phyloP scores from a whole-genome alignment of 192 early-diverging fungal genomes.

The Pilobolus umbonatus region DNA sequence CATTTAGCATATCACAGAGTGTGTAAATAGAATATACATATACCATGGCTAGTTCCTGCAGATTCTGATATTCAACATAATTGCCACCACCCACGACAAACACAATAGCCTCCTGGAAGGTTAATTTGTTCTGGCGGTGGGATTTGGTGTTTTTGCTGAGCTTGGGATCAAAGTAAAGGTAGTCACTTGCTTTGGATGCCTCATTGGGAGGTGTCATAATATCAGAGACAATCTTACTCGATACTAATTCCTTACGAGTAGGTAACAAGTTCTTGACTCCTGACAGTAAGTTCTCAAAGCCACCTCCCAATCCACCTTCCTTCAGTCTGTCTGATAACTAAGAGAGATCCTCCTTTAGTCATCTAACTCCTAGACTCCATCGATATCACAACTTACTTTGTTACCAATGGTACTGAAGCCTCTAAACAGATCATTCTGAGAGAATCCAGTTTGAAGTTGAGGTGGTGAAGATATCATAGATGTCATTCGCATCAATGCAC shows the following conservation, averaged over 20 bases:
- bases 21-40: constrained; percentile 4
- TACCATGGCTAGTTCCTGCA: constrained; percentile 84
- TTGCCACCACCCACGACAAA: constrained; percentile 98
- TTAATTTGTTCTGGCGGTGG: constrained; percentile 38
- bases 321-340: constrained; percentile 67
- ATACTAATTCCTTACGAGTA: constrained; percentile 80
- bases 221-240: constrained; percentile 79
- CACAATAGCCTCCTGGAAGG: constrained; percentile 91
- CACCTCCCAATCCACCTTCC: constrained; percentile 64
- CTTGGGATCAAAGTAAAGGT: constrained; percentile 88
- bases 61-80: constrained; percentile 96
- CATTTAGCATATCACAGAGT: constrained; percentile 26
- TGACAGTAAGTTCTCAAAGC: constrained; percentile 69
- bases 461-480: constrained; percentile 41
- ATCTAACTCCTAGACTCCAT: not conserved
- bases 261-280: constrained; percentile 96
- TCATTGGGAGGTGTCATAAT: constrained; percentile 71
- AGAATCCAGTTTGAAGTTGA: constrained; percentile 31
- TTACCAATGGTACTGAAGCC: constrained; percentile 70
- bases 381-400: constrained; percentile 42
- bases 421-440: constrained; percentile 46
- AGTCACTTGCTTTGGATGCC: constrained; percentile 68
- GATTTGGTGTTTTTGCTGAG: constrained; percentile 51
- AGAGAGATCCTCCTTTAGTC: not conserved
- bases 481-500: constrained; percentile 59